These are phyloP conservation scores for Phialemoniopsis sp. DNA, from an alignment of 2,329 filamentous ascomycete species.

Conservation along the genomic window DNA sequence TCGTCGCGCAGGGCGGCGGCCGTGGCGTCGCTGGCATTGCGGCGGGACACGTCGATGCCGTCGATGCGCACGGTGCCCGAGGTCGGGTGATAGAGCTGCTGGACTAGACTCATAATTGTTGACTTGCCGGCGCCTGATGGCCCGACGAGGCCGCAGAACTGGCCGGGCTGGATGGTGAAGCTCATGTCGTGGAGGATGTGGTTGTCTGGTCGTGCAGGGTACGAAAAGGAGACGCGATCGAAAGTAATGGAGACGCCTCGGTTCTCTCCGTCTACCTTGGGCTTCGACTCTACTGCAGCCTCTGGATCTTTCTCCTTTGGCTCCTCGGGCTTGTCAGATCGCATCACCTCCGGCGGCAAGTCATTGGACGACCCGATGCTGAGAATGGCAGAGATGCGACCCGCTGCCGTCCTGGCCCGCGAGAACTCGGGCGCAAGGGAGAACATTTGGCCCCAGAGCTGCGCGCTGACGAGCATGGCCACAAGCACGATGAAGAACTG, in stretches of 20 bases:
- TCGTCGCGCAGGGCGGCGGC: constrained; percentile 25
- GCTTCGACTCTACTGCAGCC: constrained; percentile 21
- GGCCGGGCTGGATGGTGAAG: constrained; percentile 28
- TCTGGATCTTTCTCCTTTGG: constrained; percentile 31
- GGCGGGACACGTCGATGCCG: constrained; percentile 28
- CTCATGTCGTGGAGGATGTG: constrained; percentile 38
- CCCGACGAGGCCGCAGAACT: constrained; percentile 38
- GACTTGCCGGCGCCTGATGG: constrained; percentile 43
- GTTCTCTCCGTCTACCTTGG: constrained; percentile 10
- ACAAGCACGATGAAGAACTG: constrained; percentile 75
- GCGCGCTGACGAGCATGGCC: constrained; percentile 67
- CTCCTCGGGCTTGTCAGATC: constrained; percentile 7
- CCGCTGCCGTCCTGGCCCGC: constrained; percentile 57
- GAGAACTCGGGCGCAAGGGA: constrained; percentile 72
- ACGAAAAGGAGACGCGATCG: constrained; percentile 53
- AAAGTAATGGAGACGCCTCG: constrained; percentile 48
- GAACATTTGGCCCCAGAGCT: constrained; percentile 72
- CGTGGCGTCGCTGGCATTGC: constrained; percentile 1
- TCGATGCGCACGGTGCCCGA: constrained; percentile 49
- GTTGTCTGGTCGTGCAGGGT: constrained; percentile 52
- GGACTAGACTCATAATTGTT: constrained; percentile 40
- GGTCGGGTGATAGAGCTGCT: constrained; percentile 49
- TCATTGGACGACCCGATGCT: constrained; percentile 27
- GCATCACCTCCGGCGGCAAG: constrained; percentile 4
- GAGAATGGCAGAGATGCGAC: constrained; percentile 49